Conservation (phyloP, 2,329 filamentous ascomycete genomes). For the Juglanconis sp. region DNA sequence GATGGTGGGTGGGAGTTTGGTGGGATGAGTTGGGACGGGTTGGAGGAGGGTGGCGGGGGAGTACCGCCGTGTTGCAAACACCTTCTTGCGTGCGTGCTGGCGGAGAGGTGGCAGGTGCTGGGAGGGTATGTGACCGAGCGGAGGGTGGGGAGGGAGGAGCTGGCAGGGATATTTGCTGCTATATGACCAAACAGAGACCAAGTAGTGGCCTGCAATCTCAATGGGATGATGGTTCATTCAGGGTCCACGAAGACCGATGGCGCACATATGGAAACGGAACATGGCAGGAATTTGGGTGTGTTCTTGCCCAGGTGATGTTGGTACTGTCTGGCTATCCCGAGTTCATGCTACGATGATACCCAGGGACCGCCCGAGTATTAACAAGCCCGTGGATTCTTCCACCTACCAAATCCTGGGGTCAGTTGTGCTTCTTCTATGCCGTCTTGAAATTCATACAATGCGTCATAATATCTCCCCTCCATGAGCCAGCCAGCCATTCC, state of each 20-base stretch:
- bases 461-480: slow-evolving; percentile 1
- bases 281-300: not conserved
- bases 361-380: slow-evolving; percentile 21
- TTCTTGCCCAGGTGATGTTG: slow-evolving; percentile 16
- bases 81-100: slow-evolving; percentile 77
- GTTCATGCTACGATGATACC: slow-evolving; percentile 16
- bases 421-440: slow-evolving; percentile 19
- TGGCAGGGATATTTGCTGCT: slow-evolving; percentile 65
- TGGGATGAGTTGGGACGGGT: not conserved
- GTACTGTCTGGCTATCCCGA: slow-evolving; percentile 6
- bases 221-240: not conserved
- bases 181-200: slow-evolving; percentile 25
- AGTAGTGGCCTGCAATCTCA: too few relatives aligned
- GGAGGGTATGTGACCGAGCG: slow-evolving; percentile 53
- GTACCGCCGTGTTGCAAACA: slow-evolving; percentile 76
- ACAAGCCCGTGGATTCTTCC: slow-evolving; percentile 20
- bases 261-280: not conserved
- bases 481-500: not conserved
- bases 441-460: slow-evolving; percentile 24
- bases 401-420: not conserved
- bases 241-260: not conserved
- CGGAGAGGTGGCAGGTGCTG: slow-evolving; percentile 61
- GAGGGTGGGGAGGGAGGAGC: slow-evolving; percentile 58
- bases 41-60: slow-evolving; percentile 24
- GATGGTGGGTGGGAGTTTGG: slow-evolving; percentile 25